Percentiles rank a stretch among this genome's conserved stretches.
These are phyloP conservation scores for Fusarium cyanostomum DNA, from an alignment of 2,329 filamentous ascomycete species.

Conservation along the genomic window DNA sequence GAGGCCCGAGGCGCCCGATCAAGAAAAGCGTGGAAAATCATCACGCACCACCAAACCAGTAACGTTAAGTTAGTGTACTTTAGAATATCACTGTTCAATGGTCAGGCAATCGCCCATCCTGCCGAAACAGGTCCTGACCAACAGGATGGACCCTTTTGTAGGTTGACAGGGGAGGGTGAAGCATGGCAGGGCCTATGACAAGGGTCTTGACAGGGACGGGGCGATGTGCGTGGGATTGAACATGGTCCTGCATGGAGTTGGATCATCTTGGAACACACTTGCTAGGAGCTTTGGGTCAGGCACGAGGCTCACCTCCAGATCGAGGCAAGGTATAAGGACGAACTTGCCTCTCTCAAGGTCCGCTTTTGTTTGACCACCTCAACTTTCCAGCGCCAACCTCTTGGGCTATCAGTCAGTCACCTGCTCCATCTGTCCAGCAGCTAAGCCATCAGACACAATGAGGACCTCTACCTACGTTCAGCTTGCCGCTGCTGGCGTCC, in stretches of 20 bases:
- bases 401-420: not conserved
- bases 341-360: not conserved
- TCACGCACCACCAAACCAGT: constrained; percentile 1
- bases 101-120: not conserved
- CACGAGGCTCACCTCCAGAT: not conserved
- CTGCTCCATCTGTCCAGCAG: not conserved
- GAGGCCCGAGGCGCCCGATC: not conserved
- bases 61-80: too few species aligned
- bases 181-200: not conserved
- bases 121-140: too few species aligned
- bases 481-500: constrained; percentile 13
- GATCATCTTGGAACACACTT: constrained; percentile 22
- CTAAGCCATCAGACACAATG: constrained; percentile 7
- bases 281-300: not conserved
- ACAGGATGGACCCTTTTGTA: too few species aligned
- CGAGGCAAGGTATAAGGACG: not conserved
- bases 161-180: not conserved
- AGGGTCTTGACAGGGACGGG: not conserved
- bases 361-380: not conserved
- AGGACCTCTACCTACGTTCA: constrained; percentile 18
- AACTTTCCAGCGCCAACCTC: too few species aligned
- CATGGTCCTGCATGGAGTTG: constrained; percentile 23
- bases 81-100: not conserved
- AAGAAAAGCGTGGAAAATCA: not conserved
- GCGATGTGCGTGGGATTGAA: constrained; percentile 26